phyloP scores from a whole-genome alignment of 495 filamentous ascomycete species.

The Acidiella bohemica region DNA sequence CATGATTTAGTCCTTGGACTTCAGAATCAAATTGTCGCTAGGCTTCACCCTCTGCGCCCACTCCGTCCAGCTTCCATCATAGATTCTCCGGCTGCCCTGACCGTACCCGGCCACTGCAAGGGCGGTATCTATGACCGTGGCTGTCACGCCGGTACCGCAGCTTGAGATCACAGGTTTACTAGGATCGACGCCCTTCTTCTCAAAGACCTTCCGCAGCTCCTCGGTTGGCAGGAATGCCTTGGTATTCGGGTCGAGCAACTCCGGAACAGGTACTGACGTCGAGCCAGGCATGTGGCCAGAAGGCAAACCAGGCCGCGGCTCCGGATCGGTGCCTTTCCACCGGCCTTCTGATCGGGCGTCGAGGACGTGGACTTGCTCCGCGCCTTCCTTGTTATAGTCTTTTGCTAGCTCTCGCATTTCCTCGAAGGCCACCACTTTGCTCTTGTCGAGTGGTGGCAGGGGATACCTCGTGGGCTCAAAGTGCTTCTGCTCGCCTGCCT shows the following conservation, averaged over 20 bases:
- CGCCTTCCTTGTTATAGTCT: slow-evolving; percentile 64
- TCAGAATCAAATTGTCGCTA: slow-evolving; percentile 18
- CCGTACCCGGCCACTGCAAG: slow-evolving; percentile 65
- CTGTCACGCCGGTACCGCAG: slow-evolving; percentile 91
- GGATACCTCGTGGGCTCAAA: slow-evolving; percentile 41
- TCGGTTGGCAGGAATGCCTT: slow-evolving; percentile 64
- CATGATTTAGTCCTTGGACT: slow-evolving; percentile 7
- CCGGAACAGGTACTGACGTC: slow-evolving; percentile 65
- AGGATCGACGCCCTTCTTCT: slow-evolving; percentile 61
- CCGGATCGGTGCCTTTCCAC: slow-evolving; percentile 70
- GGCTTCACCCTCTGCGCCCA: slow-evolving; percentile 22
- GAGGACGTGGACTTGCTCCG: slow-evolving; percentile 70
- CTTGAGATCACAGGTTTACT: slow-evolving; percentile 74
- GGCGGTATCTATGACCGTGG: slow-evolving; percentile 82
- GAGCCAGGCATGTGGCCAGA: slow-evolving; percentile 88
- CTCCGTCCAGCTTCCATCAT: slow-evolving; percentile 90
- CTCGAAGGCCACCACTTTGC: slow-evolving; percentile 55
- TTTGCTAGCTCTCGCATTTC: slow-evolving; percentile 64
- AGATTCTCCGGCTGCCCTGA: slow-evolving; percentile 53
- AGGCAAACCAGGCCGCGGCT: slow-evolving; percentile 73
- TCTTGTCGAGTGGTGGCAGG: slow-evolving; percentile 37
- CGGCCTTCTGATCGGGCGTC: slow-evolving; percentile 73
- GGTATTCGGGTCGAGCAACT: slow-evolving; percentile 66
- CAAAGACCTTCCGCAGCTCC: slow-evolving; percentile 62
- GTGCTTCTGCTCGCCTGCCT: slow-evolving; percentile 51